Percentiles rank a stretch among this genome's conserved stretches.
Conservation (phyloP, 2,329 filamentous ascomycete species). For the Aspergillus brunneoviolaceus region DNA sequence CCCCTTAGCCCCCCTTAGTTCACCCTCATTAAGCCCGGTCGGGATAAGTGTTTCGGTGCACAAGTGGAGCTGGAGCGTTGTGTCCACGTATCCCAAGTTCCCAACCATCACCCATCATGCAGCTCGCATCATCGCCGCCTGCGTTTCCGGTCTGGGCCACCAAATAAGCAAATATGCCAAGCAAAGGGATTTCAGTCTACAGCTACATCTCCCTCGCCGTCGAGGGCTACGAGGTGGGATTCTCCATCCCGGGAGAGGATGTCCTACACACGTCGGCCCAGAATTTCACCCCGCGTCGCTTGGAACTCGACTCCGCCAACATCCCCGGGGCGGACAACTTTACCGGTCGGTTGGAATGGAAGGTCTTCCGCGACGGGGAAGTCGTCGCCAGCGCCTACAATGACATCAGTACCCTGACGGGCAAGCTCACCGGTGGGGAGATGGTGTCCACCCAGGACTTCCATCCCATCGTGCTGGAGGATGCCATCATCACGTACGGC, state of each 20-base stretch:
- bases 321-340: conserved; percentile 1
- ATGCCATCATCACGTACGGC: conserved; percentile 8
- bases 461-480: conserved; percentile 2
- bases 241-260: not conserved
- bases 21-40: not conserved
- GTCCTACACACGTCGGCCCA: not conserved
- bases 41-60: not conserved
- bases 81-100: not conserved
- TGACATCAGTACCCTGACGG: not conserved
- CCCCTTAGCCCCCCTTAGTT: not conserved
- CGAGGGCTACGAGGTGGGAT: conserved; percentile 1
- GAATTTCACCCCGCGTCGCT: not conserved
- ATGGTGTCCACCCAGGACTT: conserved; percentile 6
- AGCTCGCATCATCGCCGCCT: not conserved
- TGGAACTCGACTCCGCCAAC: conserved; percentile 2
- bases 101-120: not conserved
- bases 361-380: conserved; percentile 2
- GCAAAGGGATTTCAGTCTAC: conserved; percentile 5
- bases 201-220: conserved; percentile 4
- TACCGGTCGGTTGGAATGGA: conserved; percentile 4
- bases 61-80: not conserved
- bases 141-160: not conserved
- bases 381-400: conserved; percentile 1
- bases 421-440: not conserved
- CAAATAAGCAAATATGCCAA: conserved; percentile 1